Evolutionary conservation across 2,329 filamentous ascomycete species (phyloP).

Genomic region (Calonectria naviculata): DNA sequence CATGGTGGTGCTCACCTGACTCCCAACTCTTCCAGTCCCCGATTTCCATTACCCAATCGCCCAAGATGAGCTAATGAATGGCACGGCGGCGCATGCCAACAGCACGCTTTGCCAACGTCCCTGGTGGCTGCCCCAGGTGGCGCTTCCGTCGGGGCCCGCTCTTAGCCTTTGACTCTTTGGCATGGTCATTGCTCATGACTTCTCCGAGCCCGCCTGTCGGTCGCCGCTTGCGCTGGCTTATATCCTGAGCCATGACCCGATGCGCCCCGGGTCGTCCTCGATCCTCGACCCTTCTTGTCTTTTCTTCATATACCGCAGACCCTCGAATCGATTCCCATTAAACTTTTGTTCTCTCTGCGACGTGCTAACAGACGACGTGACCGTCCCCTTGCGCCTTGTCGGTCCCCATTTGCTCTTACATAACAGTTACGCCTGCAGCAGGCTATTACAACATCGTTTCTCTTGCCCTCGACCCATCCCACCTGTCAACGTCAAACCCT

Average conservation of each 20-base stretch:
- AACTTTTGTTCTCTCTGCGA: not conserved
- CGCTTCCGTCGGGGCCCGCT: conserved; percentile 17
- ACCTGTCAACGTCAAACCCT: conserved; percentile 13
- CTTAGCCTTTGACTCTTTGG: not conserved
- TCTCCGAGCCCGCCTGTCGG: conserved; percentile 14
- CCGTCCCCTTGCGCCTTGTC: not conserved
- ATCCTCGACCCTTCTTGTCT: conserved; percentile 7
- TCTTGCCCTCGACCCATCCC: conserved; percentile 5
- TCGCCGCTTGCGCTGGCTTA: conserved; percentile 22
- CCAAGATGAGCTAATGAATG: conserved; percentile 43
- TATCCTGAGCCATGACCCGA: conserved; percentile 17
- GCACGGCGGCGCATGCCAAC: conserved; percentile 38
- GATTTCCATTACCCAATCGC: conserved; percentile 63
- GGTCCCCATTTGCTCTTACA: conserved; percentile 19
- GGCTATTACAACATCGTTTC: conserved; percentile 24
- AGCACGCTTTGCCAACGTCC: conserved; percentile 29
- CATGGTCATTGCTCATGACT: conserved; percentile 17
- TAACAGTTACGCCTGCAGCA: conserved; percentile 21
- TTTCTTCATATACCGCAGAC: not conserved
- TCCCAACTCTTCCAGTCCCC: conserved; percentile 46
- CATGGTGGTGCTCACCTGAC: conserved; percentile 42
- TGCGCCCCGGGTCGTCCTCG: not conserved
- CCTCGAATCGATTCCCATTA: not conserved
- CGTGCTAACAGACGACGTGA: not conserved
- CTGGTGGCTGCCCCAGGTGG: conserved; percentile 22